These are phyloP conservation scores for Exophiala mesophila DNA, from an alignment of 2,329 filamentous ascomycete genomes.

Conservation along the genomic window DNA sequence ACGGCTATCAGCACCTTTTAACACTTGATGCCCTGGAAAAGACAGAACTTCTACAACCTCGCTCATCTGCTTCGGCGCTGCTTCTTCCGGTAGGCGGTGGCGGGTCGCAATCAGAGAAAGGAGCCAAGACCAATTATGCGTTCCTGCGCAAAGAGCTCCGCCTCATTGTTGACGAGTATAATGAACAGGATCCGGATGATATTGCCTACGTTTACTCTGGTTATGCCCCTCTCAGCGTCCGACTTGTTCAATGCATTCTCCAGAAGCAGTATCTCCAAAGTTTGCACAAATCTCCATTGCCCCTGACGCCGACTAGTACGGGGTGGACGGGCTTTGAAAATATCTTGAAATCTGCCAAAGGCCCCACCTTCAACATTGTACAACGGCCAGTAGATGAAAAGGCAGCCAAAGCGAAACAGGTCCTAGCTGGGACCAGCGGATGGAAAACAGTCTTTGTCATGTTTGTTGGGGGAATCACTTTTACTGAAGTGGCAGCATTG, in stretches of 20 bases:
- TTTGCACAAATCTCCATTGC: conserved; percentile 60
- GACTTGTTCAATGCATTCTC: conserved; percentile 85
- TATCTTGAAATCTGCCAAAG: conserved; percentile 77
- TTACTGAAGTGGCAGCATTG: conserved; percentile 90
- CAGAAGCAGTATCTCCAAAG: conserved; percentile 81
- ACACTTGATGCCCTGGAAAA: conserved; percentile 86
- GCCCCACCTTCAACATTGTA: conserved; percentile 83
- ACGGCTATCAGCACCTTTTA: conserved; percentile 89
- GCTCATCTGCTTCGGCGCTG: conserved; percentile 70
- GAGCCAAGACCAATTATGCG: conserved; percentile 82
- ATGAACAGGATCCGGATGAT: conserved; percentile 89
- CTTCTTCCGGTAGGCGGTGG: conserved; percentile 71
- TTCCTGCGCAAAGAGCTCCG: conserved; percentile 79
- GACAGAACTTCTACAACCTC: conserved; percentile 75
- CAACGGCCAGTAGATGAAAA: conserved; percentile 85
- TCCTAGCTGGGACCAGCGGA: conserved; percentile 68
- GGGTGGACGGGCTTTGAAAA: conserved; percentile 96
- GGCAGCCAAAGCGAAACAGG: conserved; percentile 76
- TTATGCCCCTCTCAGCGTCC: conserved; percentile 86
- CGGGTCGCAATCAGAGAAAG: conserved; percentile 38
- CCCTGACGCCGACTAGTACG: conserved; percentile 58
- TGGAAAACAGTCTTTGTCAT: conserved; percentile 93
- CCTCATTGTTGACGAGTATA: conserved; percentile 92
- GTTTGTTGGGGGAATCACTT: conserved; percentile 93
- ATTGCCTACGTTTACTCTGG: conserved; percentile 98